Base-by-base conservation (phyloP, 768 basidiomycete species). In the Suillus paluster region DNA sequence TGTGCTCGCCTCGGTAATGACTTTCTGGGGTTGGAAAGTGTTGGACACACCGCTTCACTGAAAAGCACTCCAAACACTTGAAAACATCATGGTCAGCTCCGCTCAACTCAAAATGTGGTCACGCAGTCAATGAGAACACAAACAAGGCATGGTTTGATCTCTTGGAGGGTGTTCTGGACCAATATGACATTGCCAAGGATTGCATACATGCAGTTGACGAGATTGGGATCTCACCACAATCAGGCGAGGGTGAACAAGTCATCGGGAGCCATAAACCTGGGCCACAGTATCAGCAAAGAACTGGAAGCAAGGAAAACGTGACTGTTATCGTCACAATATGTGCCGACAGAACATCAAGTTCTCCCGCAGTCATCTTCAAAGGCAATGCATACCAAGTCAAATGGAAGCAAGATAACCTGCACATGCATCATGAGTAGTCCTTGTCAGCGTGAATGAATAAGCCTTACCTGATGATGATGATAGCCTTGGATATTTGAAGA, bases 271-370 rank as follows among this genome's bases (percentile, higher is more conserved):
- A 9, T 15, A 25, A 50, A 30, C 7, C 56, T 57, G 15, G 52
- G 27, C 0, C 41, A 3, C 68, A 75, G 45, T 46, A 75, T 58
- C 64, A 68, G 41, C 69, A 73, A 42, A 1, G 25, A 4, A 58
- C 59, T 52, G 68, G 68, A 15, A 69, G 64, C 49, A 34, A 60
- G 0, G 67, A 76, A 52, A 73, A 68, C 23, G 66, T 71, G 9
- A 75, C 71, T 0, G 49, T 69, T 0, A 63, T 84, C 50, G 71
- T 76, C 0, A 79, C 78, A 3, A 82, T 83, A 23, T 79, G 80
- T 66, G 77, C 76, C 0, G 75, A 80, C 69, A 80, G 83, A 0
- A 75, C 76, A 2, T 46, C 66, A 0, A 60, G 74, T 0, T 68
- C 71, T 1, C 83, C 82, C 5, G 65, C 75, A 17, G 72, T 81